phyloP scores from a whole-genome alignment of 257 asterid species.

The Solanum pimpinellifolium region DNA sequence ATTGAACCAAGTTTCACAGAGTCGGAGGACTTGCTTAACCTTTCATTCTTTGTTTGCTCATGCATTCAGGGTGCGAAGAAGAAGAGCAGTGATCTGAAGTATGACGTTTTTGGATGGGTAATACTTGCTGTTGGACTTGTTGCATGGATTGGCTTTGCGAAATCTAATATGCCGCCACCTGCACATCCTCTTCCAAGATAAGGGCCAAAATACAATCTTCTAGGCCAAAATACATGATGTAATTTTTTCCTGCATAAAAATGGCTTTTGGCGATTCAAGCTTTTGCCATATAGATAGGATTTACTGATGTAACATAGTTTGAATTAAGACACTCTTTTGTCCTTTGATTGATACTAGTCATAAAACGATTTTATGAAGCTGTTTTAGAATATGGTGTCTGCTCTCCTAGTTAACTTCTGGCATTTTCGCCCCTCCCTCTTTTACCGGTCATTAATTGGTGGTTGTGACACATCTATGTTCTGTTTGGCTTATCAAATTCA shows the following conservation, averaged over 20 bases:
- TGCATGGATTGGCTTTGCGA: constrained; percentile 57
- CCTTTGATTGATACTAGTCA: background rate
- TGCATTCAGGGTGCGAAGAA: constrained; percentile 24
- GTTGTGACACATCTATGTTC: background rate
- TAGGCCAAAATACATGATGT: background rate
- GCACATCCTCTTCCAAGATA: constrained; percentile 31
- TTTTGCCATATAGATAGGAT: background rate
- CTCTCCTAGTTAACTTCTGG: background rate
- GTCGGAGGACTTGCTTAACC: background rate
- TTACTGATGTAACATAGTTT: background rate
- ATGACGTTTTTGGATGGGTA: constrained; percentile 57
- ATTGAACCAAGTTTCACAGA: background rate
- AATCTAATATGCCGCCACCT: constrained; percentile 34
- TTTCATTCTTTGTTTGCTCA: background rate
- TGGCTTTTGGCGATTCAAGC: background rate
- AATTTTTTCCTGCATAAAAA: background rate
- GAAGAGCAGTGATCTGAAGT: constrained; percentile 50
- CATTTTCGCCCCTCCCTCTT: background rate
- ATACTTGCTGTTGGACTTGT: constrained; percentile 59
- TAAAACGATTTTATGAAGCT: background rate
- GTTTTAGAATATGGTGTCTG: background rate
- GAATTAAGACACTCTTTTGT: background rate
- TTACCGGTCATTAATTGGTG: background rate
- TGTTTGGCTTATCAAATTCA: background rate
- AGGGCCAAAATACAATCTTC: background rate